These are phyloP conservation scores for Aspergillus pseudotamarii DNA, from an alignment of 2,329 filamentous ascomycete species.

Conservation along the genomic window DNA sequence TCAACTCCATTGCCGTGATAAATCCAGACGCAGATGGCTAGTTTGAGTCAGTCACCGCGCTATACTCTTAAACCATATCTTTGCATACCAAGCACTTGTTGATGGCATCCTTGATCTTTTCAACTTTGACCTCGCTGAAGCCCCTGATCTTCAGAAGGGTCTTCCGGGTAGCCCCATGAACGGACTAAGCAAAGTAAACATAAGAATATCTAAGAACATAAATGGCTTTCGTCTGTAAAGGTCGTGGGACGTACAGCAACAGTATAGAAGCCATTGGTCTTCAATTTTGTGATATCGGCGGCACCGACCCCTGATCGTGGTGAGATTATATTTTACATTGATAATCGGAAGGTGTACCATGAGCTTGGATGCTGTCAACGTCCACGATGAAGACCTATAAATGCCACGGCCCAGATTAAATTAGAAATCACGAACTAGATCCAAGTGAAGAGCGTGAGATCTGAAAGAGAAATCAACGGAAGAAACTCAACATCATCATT, in stretches of 20 bases:
- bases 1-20: conserved; percentile 67
- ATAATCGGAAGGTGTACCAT: conserved; percentile 51
- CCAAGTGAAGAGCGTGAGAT: neutral
- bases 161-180: conserved; percentile 62
- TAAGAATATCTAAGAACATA: neutral
- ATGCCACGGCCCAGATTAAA: neutral
- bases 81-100: conserved; percentile 59
- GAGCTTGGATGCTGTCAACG: conserved; percentile 67
- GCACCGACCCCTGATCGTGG: conserved; percentile 58
- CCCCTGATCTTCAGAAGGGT: conserved; percentile 68
- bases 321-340: neutral
- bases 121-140: conserved; percentile 70
- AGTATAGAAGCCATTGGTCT: conserved; percentile 64
- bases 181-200: conserved; percentile 48
- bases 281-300: conserved; percentile 67
- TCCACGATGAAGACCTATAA: conserved; percentile 63
- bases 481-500: conserved; percentile 49
- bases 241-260: conserved; percentile 54
- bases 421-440: neutral
- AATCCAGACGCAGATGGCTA: conserved; percentile 64
- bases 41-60: conserved; percentile 4
- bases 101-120: conserved; percentile 70
- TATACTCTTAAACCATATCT: neutral
- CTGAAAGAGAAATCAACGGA: neutral
- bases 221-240: neutral